Evolutionary conservation across 2,329 filamentous ascomycete species (phyloP), one percentile per base, ranked within the genome.

Genomic region (Arachnomyces sp.): DNA sequence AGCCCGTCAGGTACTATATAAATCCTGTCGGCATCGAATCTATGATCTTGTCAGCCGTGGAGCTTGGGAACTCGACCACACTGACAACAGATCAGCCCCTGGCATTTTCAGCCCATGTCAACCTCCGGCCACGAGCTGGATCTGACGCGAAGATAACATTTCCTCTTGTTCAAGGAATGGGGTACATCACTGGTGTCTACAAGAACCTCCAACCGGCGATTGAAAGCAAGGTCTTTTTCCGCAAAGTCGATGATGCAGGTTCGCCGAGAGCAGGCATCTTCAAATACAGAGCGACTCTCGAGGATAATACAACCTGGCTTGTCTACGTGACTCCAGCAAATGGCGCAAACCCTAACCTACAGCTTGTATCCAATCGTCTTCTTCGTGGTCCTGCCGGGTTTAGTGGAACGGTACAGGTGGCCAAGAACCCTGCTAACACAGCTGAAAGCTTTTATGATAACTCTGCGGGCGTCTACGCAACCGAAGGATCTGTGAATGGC

Each of bases 151-250:
- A 74, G 1, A 73, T 96, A 14, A 82, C 77, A 0, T 87, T 94
- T 48, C 88, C 89, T 0, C 57, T 95, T 6, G 79, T 94, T 0
- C 90, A 96, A 56, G 92, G 92, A 8, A 92, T 93, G 79, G 82
- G 78, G 0, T 94, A 88, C 52, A 71, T 95, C 13, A 95, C 89
- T 3, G 89, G 73, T 1, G 61, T 84, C 13, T 96, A 89, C 62
- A 72, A 71, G 39, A 78, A 79, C 21, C 72, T 78, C 0, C 80
- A 78, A 6, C 90, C 90, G 0, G 56, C 81, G 3, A 72, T 96
- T 32, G 80, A 89, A 51, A 83, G 81, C 15, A 80, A 78, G 1
- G 75, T 92, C 2, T 83, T 82, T 44, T 93, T 90, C 68, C 72
- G 73, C 42, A 78, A 73, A 13, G 69, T 95, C 35, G 66, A 66